Evolutionary conservation across 306 rosid species (phyloP).

Genomic region (Quercus suber): DNA sequence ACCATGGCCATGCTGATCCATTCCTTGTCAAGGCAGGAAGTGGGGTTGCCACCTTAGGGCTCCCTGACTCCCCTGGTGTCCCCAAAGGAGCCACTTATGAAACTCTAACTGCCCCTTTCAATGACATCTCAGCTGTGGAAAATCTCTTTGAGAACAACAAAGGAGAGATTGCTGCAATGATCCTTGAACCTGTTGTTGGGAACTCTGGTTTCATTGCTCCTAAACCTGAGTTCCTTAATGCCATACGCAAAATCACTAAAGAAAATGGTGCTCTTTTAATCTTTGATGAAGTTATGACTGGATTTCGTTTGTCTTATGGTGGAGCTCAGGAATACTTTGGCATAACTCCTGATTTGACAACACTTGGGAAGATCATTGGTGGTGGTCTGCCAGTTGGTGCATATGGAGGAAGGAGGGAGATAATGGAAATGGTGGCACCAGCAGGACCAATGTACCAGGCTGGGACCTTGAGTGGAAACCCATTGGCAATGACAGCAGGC

Average conservation of each 20-base stretch:
- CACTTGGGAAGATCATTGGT: slow-evolving; percentile 93
- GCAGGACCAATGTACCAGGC: no score
- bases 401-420: no score
- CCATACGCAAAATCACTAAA: slow-evolving; percentile 66
- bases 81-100: slow-evolving; percentile 85
- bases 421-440: no score
- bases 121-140: slow-evolving; percentile 74
- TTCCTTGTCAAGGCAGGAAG: slow-evolving; percentile 97
- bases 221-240: slow-evolving; percentile 57
- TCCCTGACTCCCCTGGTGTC: slow-evolving; percentile 98
- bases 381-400: slow-evolving; percentile 91
- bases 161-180: slow-evolving; percentile 73
- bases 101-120: slow-evolving; percentile 79
- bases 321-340: slow-evolving; percentile 74
- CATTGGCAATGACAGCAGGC: no score
- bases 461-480: no score
- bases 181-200: slow-evolving; percentile 96
- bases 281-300: slow-evolving; percentile 89
- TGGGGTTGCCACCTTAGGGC: slow-evolving; percentile 97
- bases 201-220: slow-evolving; percentile 87
- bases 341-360: slow-evolving; percentile 79
- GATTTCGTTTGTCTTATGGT: no score
- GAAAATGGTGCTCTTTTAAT: slow-evolving; percentile 70
- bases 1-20: slow-evolving; percentile 98
- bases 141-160: slow-evolving; percentile 59